Evolutionary conservation across 305 asterid genomes (phyloP).

Genomic region (Fraxinus xanthoxyloides): DNA sequence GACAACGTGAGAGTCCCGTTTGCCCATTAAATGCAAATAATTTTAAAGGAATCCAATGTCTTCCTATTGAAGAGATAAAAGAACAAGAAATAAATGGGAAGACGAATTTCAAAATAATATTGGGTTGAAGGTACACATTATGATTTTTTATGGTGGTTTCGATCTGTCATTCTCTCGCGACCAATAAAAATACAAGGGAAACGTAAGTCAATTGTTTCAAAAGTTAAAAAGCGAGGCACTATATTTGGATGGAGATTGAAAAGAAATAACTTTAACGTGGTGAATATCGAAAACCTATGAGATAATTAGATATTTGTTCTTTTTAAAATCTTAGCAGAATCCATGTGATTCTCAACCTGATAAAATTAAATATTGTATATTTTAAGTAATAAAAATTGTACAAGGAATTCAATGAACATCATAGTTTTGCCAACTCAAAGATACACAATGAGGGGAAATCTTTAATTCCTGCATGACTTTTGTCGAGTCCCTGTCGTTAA

Average conservation of each 20-base stretch:
- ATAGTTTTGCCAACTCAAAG: not conserved
- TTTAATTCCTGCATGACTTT: not conserved
- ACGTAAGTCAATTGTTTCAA: not conserved
- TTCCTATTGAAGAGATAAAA: not conserved
- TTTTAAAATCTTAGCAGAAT: not conserved
- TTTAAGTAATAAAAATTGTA: not conserved
- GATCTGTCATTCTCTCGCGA: not conserved
- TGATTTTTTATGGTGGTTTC: not conserved
- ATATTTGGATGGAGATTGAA: not conserved
- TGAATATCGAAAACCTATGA: not conserved
- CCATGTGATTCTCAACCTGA: not conserved
- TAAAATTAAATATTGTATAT: not conserved
- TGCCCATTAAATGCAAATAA: not conserved
- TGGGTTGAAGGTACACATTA: too few relatives aligned
- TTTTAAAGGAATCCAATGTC: not conserved
- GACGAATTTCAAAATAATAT: too few relatives aligned
- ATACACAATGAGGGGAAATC: not conserved
- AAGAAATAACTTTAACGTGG: not conserved
- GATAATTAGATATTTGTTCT: conserved; percentile 4
- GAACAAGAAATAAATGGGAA: not conserved
- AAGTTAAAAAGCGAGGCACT: too few relatives aligned
- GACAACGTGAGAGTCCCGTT: not conserved
- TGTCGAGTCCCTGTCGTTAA: not conserved
- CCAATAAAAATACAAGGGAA: too few relatives aligned
- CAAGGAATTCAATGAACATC: not conserved